Evolutionary conservation across 495 filamentous ascomycete species (phyloP), one percentile per base, ranked within the genome.

Genomic region (Penicillium desertorum): DNA sequence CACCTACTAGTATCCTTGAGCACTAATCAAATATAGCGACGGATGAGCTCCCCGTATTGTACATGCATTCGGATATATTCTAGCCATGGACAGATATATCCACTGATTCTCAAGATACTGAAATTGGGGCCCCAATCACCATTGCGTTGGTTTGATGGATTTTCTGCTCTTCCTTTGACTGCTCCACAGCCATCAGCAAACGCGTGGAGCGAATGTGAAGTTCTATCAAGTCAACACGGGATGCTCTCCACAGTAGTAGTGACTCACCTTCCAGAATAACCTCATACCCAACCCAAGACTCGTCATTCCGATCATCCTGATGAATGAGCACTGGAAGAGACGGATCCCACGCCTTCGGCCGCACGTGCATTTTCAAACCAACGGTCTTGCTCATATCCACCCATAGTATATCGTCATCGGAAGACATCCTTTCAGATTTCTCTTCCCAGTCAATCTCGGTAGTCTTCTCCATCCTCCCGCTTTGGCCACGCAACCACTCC

Each of bases 401-500:
- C 87, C 87, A 90, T 1, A 88, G 50, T 34, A 87, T 75, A 10
- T 46, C 47, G 37, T 60, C 51, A 6, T 17, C 19, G 17, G 11
- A 17, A 11, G 37, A 22, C 14, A 30, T 50, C 45, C 20, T 45
- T 43, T 60, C 50, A 12, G n/a, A 19, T 4, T 30, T 30, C 12
- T 53, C 48, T 37, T 58, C 56, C 16, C 7, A 16, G 17, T 42
- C 52, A 39, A 51, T 48, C 54, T 54, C 54, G 41, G 61, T 23
- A 14, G 51, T 19, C 11, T 34, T 59, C 59, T 49, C 51, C 52
- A 34, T 57, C 59, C 50, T 51, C 20, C 58, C 48, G n/a, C 62
- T 59, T 36, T 66, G 73, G 51, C 73, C 73, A n/a, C 78, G 73
- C 47, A 93, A 70, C 89, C 89, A 92, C 36, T 82, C 73, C 32